Evolutionary conservation across 192 early-diverging fungal species (phyloP).

Genomic region (Coemansia sp.): DNA sequence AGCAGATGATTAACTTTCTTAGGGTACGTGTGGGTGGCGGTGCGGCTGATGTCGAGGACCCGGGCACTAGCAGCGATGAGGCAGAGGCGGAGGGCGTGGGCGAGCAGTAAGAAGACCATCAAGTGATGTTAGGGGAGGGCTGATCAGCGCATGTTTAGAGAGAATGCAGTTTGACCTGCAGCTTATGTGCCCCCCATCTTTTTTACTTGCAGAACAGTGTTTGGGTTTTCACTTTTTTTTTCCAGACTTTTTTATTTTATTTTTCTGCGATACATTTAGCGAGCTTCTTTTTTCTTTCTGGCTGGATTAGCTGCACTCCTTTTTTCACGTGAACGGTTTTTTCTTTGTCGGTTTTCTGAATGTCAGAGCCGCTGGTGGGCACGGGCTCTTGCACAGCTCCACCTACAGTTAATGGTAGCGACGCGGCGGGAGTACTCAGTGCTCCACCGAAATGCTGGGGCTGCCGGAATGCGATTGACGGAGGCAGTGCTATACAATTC

Average conservation of each 20-base stretch:
- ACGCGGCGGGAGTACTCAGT: slow-evolving; percentile 12
- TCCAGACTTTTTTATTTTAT: not conserved
- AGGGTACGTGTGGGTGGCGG: slow-evolving; percentile 6
- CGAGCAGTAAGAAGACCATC: not conserved
- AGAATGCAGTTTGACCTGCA: not conserved
- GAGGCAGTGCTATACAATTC: slow-evolving; percentile 75
- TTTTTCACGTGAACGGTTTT: not conserved
- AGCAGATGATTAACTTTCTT: slow-evolving; percentile 20
- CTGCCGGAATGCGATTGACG: slow-evolving; percentile 66
- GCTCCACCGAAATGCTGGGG: slow-evolving; percentile 62
- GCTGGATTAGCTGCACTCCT: not conserved
- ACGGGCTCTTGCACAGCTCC: slow-evolving; percentile 17
- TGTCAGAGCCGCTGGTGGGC: slow-evolving; percentile 2
- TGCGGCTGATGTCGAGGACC: slow-evolving; percentile 9
- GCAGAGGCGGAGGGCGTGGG: not conserved
- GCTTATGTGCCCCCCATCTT: not conserved
- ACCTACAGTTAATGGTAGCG: not conserved
- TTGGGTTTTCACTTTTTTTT: slow-evolving; percentile 1
- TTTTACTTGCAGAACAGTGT: not conserved
- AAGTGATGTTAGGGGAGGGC: not conserved
- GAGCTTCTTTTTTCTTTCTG: not conserved
- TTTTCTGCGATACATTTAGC: not conserved
- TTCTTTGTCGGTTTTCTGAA: not conserved
- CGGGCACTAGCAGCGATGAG: slow-evolving; percentile 40
- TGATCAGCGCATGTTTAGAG: no score